These are phyloP conservation scores for Aaosphaeria arxii DNA, from an alignment of 2,329 filamentous ascomycete genomes.

Conservation along the genomic window DNA sequence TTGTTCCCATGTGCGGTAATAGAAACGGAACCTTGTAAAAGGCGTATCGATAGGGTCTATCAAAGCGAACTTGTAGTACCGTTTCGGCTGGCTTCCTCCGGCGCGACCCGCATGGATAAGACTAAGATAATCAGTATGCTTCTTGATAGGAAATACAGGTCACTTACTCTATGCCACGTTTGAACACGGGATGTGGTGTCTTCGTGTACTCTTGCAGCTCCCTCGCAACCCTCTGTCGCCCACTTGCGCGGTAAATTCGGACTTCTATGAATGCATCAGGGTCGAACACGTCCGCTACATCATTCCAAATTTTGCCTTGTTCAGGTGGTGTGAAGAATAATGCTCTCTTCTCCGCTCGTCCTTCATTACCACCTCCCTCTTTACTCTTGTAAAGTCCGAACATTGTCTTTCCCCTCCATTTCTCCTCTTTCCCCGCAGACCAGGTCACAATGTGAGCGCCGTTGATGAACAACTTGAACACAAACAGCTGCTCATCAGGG, in stretches of 20 bases:
- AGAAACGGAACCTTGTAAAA: constrained; percentile 45
- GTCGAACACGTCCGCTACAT: constrained; percentile 13
- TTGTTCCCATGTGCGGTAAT: constrained; percentile 32
- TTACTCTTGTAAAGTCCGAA: constrained; percentile 41
- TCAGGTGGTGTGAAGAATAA: constrained; percentile 35
- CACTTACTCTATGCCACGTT: constrained; percentile 29
- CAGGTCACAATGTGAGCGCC: constrained; percentile 41
- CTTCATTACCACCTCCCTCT: constrained; percentile 23
- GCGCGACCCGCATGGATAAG: constrained; percentile 37
- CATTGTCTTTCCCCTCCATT: constrained; percentile 44
- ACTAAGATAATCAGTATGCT: constrained; percentile 18
- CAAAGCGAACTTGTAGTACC: constrained; percentile 49
- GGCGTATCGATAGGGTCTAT: constrained; percentile 48
- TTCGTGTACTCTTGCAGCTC: constrained; percentile 20
- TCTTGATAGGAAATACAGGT: not conserved
- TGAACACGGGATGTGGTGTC: constrained; percentile 15
- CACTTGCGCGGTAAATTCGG: constrained; percentile 39
- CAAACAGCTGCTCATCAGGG: constrained; percentile 32
- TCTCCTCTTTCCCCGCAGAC: constrained; percentile 41
- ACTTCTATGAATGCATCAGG: constrained; percentile 39
- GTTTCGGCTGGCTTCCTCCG: constrained; percentile 38
- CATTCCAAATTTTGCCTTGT: constrained; percentile 9
- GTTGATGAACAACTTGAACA: constrained; percentile 48
- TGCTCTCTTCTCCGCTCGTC: constrained; percentile 39
- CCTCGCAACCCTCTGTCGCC: constrained; percentile 36